Percentiles rank a stretch among this genome's conserved stretches.
Evolutionary conservation across 495 filamentous ascomycete genomes (phyloP).

Genomic region (Chaetomium cochliodes): DNA sequence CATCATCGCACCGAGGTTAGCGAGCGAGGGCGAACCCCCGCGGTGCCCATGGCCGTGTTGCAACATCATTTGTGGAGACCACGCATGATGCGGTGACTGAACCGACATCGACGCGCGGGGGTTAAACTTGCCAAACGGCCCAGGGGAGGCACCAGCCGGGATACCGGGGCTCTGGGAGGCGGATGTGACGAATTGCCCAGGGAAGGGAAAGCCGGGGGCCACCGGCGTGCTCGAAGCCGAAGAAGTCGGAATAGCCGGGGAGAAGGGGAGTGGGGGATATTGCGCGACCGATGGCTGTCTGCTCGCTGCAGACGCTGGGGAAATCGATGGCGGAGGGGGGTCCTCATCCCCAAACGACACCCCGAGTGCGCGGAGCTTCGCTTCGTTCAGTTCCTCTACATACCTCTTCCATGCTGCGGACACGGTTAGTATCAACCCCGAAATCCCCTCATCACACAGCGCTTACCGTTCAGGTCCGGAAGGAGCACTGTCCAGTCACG

Average conservation of each 20-base stretch:
- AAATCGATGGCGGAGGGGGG: constrained; percentile 54
- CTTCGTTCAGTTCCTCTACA: constrained; percentile 75
- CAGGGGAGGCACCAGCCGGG: constrained; percentile 51
- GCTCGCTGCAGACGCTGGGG: constrained; percentile 53
- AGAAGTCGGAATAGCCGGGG: constrained; percentile 66
- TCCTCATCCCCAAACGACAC: constrained; percentile 76
- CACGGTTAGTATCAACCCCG: constrained; percentile 4
- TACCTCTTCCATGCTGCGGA: constrained; percentile 75
- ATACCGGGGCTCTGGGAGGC: constrained; percentile 58
- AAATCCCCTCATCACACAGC: not conserved
- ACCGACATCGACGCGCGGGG: constrained; percentile 56
- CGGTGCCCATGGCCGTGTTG: constrained; percentile 52
- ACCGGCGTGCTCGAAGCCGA: constrained; percentile 63
- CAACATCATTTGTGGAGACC: constrained; percentile 56
- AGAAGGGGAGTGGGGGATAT: constrained; percentile 64
- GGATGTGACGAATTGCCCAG: constrained; percentile 54
- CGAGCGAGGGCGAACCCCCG: constrained; percentile 57
- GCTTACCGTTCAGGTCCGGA: constrained; percentile 63
- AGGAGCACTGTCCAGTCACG: constrained; percentile 63
- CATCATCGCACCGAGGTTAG: constrained; percentile 48
- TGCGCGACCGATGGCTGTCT: constrained; percentile 60
- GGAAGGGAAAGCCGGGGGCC: constrained; percentile 59
- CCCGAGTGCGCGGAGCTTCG: constrained; percentile 86
- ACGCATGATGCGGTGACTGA: constrained; percentile 49
- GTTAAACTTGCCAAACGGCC: constrained; percentile 58